Base-by-base conservation (phyloP, 2,329 filamentous ascomycete species). In the Rutstroemia sydowiana region DNA sequence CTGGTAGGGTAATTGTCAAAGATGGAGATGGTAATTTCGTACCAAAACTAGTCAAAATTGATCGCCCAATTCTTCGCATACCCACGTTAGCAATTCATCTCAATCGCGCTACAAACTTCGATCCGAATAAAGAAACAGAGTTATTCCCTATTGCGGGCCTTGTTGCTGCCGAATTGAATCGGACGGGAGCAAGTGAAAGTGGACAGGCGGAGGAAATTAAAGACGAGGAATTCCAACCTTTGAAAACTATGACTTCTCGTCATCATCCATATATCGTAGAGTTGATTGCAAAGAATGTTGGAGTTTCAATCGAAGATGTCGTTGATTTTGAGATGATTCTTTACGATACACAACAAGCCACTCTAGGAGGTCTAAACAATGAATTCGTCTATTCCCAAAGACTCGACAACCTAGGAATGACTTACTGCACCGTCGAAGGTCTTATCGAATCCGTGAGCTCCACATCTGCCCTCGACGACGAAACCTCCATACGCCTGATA, bases 311-410 rank as follows among this genome's bases (percentile, higher is more conserved):
- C 0, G 73, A 81, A 3, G 82, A 91, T 54, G 78, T 98, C 16
- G 74, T 93, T 45, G 93, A 98, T 71, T 98, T 98, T 63, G 93
- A 98, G 72, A 81, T 96, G 63, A 81, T 96, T n/a, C 82, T 98
- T 39, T 98, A 95, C 70, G 93, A 98, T 68, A 95, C 90, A 9
- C 93, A 98, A 65, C 87, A 92, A 66, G 82, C 91, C 1, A 88
- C 84, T 65, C 79, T 98, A 14, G 93, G 93, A 54, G 93, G 93
- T 32, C 72, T 98, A 59, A 86, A 88, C 68, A 86, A 96, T 65
- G 93, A 98, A 70, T 87, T 98, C 67, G 88, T 98, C 72, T 96
- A 92, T 73, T 95, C 92, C 2, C 83, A 91, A n/a, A 84, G 93
- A 42, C 79, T 98, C 51, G 93, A 98, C 73, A 98, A 98, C 70